These are phyloP conservation scores for Selenicereus undatus DNA, from an alignment of 148 eudicot species.

Conservation along the genomic window DNA sequence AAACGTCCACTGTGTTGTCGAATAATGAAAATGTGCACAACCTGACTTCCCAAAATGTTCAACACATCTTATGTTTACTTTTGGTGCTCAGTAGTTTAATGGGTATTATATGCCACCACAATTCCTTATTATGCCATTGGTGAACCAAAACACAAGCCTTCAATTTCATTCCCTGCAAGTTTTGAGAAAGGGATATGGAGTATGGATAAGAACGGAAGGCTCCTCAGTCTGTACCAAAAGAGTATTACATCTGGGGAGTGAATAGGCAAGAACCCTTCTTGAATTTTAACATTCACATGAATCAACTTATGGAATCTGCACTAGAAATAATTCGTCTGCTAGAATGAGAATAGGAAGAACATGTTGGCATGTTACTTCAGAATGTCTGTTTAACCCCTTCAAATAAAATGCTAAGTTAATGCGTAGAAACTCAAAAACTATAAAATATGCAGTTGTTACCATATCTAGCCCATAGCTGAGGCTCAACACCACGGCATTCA, in stretches of 20 bases:
- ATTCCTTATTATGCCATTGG: no score
- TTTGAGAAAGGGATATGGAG: background rate
- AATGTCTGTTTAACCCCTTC: background rate
- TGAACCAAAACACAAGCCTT: background rate
- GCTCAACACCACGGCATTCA: slow-evolving; percentile 73
- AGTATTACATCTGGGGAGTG: background rate
- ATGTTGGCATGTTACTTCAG: background rate
- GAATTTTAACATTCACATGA: background rate
- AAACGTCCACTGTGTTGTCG: no score
- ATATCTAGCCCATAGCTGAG: slow-evolving; percentile 98
- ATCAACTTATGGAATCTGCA: background rate
- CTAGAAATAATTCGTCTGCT: background rate
- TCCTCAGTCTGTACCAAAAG: background rate
- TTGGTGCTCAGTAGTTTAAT: no score
- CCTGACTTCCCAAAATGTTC: no score
- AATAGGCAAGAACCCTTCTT: background rate
- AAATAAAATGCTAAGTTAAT: background rate
- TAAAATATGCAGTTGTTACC: slow-evolving; percentile 36
- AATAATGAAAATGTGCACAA: no score
- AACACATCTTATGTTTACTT: no score
- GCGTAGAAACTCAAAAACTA: background rate
- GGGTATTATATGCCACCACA: no score
- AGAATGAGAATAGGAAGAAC: background rate
- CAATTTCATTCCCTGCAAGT: background rate
- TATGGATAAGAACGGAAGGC: background rate